Evolutionary conservation across 2,329 filamentous ascomycete species (phyloP), one percentile per base, ranked within the genome.

Genomic region (Pseudocercospora ulei): DNA sequence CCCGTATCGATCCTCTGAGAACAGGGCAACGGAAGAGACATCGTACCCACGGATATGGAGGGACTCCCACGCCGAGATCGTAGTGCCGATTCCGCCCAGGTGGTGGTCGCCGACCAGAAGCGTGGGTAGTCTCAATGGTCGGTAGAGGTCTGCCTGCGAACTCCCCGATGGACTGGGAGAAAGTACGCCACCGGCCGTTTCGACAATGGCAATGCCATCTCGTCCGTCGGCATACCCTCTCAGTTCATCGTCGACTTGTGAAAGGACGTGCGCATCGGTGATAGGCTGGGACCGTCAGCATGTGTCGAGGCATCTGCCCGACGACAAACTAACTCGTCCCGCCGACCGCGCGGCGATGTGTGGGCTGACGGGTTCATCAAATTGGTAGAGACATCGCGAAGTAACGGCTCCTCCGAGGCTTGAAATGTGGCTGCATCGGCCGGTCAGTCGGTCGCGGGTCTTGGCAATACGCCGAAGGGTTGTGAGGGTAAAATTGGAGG

Each of bases 101-200:
- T 75, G 73, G 17, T 76, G 70, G 56, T 92, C 84, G 4, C 80
- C 83, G 0, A 92, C 70, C 0, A 92, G 71, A 8, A 90, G 62
- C 1, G 80, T 72, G 0, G 85, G 83, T 1, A 82, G 62, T n/a
- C 83, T 70, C 1, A 92, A 62, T 0, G 82, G 76, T 12, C 78
- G 68, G 56, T 87, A 90, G 1, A 87, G 62, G 53, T 92, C 83
- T 2, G 78, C 82, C 55, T 92, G 84, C 0, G 80, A 76, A 1
- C 70, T 80, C 6, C 82, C 82, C 22, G 80, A 82, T 1, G 83
- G 84, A 0, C 74, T 74, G 0, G 84, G 84, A 0, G 82, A 88
- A 45, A 88, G 76, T 0, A 88, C 80, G 1, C 84, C 84, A 1
- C 83, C 84, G 1, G 84, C 83, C 1, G 84, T 90, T 58, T 92